Conservation (phyloP, 2,329 filamentous ascomycete genomes). For the Bipolaris cookei region DNA sequence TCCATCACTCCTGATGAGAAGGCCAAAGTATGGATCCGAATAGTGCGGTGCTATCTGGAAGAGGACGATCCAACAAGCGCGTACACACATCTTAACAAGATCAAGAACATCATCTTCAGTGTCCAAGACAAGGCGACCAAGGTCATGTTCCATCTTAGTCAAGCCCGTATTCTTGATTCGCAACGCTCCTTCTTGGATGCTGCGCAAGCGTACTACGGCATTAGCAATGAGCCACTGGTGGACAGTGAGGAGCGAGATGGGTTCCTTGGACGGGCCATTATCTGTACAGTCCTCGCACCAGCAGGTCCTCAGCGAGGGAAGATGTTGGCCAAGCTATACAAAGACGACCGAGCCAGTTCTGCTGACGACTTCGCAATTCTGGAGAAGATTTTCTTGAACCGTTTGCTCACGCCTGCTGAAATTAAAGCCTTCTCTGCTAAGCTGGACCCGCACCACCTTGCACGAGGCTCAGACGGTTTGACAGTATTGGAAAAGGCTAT, state of each 20-base stretch:
- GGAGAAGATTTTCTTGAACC: constrained; percentile 97
- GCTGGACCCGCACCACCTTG: constrained; percentile 86
- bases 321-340: constrained; percentile 83
- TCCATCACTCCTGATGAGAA: constrained; percentile 82
- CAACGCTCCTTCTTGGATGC: constrained; percentile 89
- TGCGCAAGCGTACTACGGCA: constrained; percentile 83
- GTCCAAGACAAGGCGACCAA: constrained; percentile 75
- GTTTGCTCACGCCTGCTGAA: constrained; percentile 79
- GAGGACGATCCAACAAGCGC: constrained; percentile 88
- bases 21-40: constrained; percentile 87
- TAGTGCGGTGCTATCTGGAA: constrained; percentile 92
- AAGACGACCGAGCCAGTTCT: constrained; percentile 81
- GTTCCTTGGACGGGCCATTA: constrained; percentile 84
- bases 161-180: constrained; percentile 91
- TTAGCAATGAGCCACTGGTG: constrained; percentile 79
- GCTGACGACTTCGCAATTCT: constrained; percentile 85
- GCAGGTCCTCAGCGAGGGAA: constrained; percentile 85
- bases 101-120: constrained; percentile 88
- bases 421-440: constrained; percentile 83
- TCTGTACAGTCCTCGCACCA: constrained; percentile 89
- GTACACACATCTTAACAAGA: constrained; percentile 88
- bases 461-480: constrained; percentile 84
- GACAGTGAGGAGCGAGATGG: constrained; percentile 85
- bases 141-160: constrained; percentile 86
- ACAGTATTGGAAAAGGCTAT: constrained; percentile 94